These are phyloP conservation scores for Kodamaea alishanica DNA, from an alignment of 1,139 yeast species.

Conservation along the genomic window DNA sequence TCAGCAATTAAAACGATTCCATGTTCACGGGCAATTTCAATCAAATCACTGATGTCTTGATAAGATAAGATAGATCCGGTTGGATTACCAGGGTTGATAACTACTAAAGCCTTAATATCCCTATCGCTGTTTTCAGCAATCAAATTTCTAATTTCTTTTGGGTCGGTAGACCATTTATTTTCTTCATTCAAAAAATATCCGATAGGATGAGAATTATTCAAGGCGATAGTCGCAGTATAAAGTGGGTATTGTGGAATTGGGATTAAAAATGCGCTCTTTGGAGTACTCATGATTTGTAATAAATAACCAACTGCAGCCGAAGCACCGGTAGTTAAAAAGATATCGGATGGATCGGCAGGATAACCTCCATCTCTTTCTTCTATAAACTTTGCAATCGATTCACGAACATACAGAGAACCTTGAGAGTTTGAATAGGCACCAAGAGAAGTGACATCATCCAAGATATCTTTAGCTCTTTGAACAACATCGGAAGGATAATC, in stretches of 20 bases:
- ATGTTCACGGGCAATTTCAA: slow-evolving; percentile 76
- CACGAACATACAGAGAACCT: slow-evolving; percentile 69
- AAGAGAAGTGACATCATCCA: slow-evolving; percentile 68
- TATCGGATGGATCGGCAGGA: slow-evolving; percentile 60
- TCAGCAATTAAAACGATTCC: slow-evolving; percentile 92
- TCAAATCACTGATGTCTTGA: slow-evolving; percentile 64
- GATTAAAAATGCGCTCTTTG: slow-evolving; percentile 76
- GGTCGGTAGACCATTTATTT: slow-evolving; percentile 79
- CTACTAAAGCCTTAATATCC: slow-evolving; percentile 77
- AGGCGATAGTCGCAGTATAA: slow-evolving; percentile 86
- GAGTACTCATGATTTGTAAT: slow-evolving; percentile 62
- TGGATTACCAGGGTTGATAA: slow-evolving; percentile 97
- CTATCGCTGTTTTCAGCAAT: slow-evolving; percentile 49
- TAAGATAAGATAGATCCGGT: slow-evolving; percentile 79
- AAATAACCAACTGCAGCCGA: slow-evolving; percentile 83
- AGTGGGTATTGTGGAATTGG: slow-evolving; percentile 98
- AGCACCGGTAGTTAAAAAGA: slow-evolving; percentile 90
- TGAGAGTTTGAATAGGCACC: slow-evolving; percentile 96
- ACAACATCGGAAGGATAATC: slow-evolving; percentile 68
- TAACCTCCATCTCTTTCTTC: slow-evolving; percentile 61
- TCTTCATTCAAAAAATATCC: slow-evolving; percentile 86
- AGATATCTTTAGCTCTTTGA: slow-evolving; percentile 59
- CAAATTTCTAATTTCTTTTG: slow-evolving; percentile 57
- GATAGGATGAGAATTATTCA: slow-evolving; percentile 74
- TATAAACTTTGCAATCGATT: slow-evolving; percentile 79